Evolutionary conservation across 2,329 filamentous ascomycete genomes (phyloP), one percentile per base, ranked within the genome.

Genomic region (Aspergillus sp.): DNA sequence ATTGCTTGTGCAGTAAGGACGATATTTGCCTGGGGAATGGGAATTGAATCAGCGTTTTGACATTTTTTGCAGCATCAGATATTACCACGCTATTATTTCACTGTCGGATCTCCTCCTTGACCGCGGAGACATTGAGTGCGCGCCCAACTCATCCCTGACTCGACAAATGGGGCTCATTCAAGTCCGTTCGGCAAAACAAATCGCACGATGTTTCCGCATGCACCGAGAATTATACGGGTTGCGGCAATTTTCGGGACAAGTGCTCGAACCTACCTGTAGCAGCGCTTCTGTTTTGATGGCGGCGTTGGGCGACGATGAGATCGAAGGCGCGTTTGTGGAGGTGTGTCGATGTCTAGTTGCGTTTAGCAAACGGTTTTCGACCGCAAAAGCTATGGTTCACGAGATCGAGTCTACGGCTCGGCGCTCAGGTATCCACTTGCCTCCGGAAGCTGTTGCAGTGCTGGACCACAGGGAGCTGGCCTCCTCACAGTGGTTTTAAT

Each of bases 201-300:
- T 65, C 43, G 62, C 63, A 9, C 51, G 54, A 14, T 68, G 58
- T 36, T 60, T 69, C 47, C 60, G 54, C 19, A 41, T 64, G 24
- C 60, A 68, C 38, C 65, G 64, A 16, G 57, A 57, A 26, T 53
- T 56, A 3, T 71, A 65, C 55, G 65, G 65, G 9, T 53, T 66
- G 16, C 60, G 62, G 30, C 60, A 68, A 19, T 61, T 65, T 16
- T 65, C 67, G 9, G 56, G 63, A 30, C 59, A 64, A 24, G 54
- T 71, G 48, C 58, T 64, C 19, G 61, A 63, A 24, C 57, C 64
- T 13, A 56, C 59, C 7, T 58, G 60, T 43, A 55, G 49, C 22
- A 60, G 60, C 33, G 59, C 66, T 20, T 53, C 61, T 9, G 48
- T 56, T 11, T 51, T 69, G 13, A 49, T 65, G 1, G 16, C 47